Conservation (phyloP, 2,329 filamentous ascomycete species). For the Macrophomina pseudophaseolina region DNA sequence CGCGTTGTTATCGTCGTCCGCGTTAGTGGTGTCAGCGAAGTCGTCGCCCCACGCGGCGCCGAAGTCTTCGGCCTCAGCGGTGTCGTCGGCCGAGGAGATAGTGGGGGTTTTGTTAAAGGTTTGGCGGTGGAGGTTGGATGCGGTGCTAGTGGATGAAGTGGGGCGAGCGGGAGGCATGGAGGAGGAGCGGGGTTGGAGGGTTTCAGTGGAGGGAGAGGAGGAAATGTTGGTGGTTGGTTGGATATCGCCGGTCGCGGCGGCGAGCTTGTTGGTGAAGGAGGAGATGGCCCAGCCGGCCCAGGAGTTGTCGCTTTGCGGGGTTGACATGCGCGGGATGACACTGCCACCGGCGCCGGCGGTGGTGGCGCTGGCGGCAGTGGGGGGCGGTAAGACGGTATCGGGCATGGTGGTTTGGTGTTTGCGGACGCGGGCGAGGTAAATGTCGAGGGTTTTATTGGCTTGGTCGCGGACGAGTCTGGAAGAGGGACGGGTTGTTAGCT, state of each 20-base stretch:
- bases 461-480: conserved; percentile 77
- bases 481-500: conserved; percentile 38
- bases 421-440: conserved; percentile 81
- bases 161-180: conserved; percentile 54
- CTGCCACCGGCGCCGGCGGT: conserved; percentile 46
- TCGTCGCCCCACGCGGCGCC: conserved; percentile 69
- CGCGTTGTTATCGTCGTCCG: conserved; percentile 60
- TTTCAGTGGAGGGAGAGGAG: conserved; percentile 48
- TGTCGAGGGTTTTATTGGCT: conserved; percentile 84
- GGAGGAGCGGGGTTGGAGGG: conserved; percentile 48
- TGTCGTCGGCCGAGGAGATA: conserved; percentile 46
- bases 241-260: conserved; percentile 85
- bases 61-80: conserved; percentile 60
- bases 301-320: conserved; percentile 71
- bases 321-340: conserved; percentile 74
- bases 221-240: conserved; percentile 54
- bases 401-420: conserved; percentile 80
- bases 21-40: conserved; percentile 65
- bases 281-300: conserved; percentile 99
- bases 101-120: conserved; percentile 34
- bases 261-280: conserved; percentile 94
- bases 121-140: conserved; percentile 59
- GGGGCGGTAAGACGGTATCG: conserved; percentile 75
- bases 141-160: conserved; percentile 49
- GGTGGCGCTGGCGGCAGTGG: conserved; percentile 51